phyloP scores from a whole-genome alignment of 768 basidiomycete species.

The Coprinopsis cinerea region DNA sequence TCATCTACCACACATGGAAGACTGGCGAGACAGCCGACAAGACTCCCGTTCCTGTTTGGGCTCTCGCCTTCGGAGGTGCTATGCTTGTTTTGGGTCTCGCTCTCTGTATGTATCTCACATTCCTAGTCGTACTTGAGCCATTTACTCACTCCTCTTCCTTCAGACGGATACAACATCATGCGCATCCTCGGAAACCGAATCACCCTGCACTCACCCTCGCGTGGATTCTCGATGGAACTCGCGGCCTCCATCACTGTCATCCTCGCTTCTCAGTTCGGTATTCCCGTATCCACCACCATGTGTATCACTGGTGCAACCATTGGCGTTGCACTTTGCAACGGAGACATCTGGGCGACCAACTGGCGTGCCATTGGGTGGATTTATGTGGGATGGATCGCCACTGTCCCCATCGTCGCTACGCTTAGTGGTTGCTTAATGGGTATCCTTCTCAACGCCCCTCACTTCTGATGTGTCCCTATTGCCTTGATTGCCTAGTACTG shows the following conservation, averaged over 20 bases:
- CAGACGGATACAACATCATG: conserved; percentile 26
- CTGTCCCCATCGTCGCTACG: conserved; percentile 21
- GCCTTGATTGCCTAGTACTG: no score
- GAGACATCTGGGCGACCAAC: conserved; percentile 20
- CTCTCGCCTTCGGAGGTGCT: conserved; percentile 20
- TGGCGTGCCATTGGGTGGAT: conserved; percentile 25
- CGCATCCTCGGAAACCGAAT: conserved; percentile 23
- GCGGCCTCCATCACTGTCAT: conserved; percentile 23
- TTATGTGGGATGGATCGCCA: conserved; percentile 22
- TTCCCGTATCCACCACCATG: conserved; percentile 25
- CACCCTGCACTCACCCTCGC: conserved; percentile 24
- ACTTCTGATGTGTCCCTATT: no score
- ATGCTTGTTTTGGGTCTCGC: conserved; percentile 23
- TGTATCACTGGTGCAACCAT: conserved; percentile 24
- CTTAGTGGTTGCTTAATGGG: conserved; percentile 17
- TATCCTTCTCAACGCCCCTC: conserved; percentile 23
- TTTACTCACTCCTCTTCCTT: no score
- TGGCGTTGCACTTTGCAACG: conserved; percentile 24
- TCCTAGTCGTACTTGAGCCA: no score
- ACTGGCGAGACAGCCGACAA: conserved; percentile 16
- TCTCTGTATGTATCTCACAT: conserved; percentile 1
- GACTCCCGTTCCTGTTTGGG: conserved; percentile 20
- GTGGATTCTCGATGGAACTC: conserved; percentile 25
- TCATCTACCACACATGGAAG: conserved; percentile 22
- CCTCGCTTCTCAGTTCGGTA: conserved; percentile 23